Evolutionary conservation across 306 rosid species (phyloP).

Genomic region (Sesbania bispinosa): DNA sequence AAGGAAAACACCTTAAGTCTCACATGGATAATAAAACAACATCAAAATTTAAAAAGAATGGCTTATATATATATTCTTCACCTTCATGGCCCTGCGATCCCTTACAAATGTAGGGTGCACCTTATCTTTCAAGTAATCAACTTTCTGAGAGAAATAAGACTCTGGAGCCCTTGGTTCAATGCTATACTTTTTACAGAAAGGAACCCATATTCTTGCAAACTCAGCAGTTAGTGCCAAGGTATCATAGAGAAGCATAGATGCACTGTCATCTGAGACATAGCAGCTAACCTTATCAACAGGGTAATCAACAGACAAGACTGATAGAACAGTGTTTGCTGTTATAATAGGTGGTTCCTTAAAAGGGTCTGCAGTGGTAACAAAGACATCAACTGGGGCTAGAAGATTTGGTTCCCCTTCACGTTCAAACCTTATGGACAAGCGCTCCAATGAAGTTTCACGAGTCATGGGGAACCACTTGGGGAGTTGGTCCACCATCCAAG

Average conservation of each 20-base stretch:
- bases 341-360: constrained; percentile 85
- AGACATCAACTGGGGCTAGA: constrained; percentile 65
- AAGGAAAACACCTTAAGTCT: not conserved
- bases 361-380: constrained; percentile 85
- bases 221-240: constrained; percentile 76
- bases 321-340: constrained; percentile 84
- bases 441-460: constrained; percentile 78
- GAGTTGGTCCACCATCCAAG: constrained; percentile 87
- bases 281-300: constrained; percentile 84
- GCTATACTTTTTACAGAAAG: constrained; percentile 71
- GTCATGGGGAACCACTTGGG: constrained; percentile 92
- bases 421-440: constrained; percentile 75
- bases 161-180: constrained; percentile 93
- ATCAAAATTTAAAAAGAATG: not conserved
- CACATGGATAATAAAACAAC: not conserved
- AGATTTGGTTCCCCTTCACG: constrained; percentile 59
- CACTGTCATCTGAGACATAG: constrained; percentile 93
- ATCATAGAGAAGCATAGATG: constrained; percentile 81
- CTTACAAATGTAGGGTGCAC: constrained; percentile 75
- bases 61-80: constrained; percentile 18
- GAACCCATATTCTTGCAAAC: constrained; percentile 92
- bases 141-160: constrained; percentile 78
- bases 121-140: constrained; percentile 92
- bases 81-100: constrained; percentile 97
- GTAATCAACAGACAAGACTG: constrained; percentile 78